Conservation (phyloP, 192 early-diverging fungal genomes). For the Coemansia aciculifera region DNA sequence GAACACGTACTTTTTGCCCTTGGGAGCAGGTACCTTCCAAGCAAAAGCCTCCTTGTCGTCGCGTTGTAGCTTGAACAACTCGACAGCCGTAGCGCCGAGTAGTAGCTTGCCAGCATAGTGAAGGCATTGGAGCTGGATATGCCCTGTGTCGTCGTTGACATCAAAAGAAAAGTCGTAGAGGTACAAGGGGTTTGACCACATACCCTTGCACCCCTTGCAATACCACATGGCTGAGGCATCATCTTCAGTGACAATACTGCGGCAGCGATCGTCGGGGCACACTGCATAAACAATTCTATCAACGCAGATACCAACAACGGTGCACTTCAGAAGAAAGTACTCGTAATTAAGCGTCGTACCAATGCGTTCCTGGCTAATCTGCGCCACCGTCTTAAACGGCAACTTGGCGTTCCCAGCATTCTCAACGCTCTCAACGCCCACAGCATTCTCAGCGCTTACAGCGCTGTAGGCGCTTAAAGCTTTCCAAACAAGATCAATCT, state of each 20-base stretch:
- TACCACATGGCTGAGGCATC: constrained; percentile 63
- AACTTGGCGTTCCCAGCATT: constrained; percentile 11
- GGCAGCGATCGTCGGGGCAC: constrained; percentile 75
- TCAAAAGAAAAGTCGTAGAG: constrained; percentile 76
- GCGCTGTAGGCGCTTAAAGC: neutral
- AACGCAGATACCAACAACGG: constrained; percentile 72
- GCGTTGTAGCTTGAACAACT: constrained; percentile 60
- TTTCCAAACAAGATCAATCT: too few species aligned
- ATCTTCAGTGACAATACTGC: constrained; percentile 82
- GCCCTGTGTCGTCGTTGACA: constrained; percentile 75
- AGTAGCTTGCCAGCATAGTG: constrained; percentile 73
- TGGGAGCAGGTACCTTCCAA: constrained; percentile 50
- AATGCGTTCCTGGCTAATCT: constrained; percentile 67
- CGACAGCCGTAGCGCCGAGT: constrained; percentile 69
- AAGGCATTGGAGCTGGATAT: constrained; percentile 78
- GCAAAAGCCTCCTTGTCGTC: constrained; percentile 56
- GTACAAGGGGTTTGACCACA: constrained; percentile 70
- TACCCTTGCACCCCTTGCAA: constrained; percentile 86
- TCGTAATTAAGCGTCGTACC: constrained; percentile 68
- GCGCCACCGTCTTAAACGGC: constrained; percentile 63
- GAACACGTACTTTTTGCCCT: constrained; percentile 71
- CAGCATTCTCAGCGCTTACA: constrained; percentile 1
- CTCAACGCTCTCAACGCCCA: too few species aligned
- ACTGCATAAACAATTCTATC: constrained; percentile 76
- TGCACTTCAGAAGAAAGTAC: constrained; percentile 70